Percentiles rank a stretch among this genome's conserved stretches.
phyloP scores from a whole-genome alignment of 2,329 filamentous ascomycete genomes.

The Alternaria burnsii region DNA sequence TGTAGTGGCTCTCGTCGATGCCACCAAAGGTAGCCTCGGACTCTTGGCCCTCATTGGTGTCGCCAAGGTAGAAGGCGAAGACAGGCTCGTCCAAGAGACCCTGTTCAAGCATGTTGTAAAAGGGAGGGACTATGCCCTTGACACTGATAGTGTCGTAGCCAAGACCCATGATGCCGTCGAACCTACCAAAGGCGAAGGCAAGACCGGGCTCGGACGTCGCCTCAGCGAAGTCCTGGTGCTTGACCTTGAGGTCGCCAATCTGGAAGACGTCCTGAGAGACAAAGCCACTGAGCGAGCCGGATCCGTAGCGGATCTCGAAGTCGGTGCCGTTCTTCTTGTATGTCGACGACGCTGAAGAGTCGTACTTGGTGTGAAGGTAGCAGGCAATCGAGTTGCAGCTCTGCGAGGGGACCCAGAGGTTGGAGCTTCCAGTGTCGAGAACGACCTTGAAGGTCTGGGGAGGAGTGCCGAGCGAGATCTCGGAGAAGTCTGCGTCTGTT shows the following conservation, averaged over 20 bases:
- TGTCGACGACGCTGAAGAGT: slow-evolving; percentile 85
- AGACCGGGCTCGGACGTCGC: slow-evolving; percentile 94
- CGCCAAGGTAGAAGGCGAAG: slow-evolving; percentile 95
- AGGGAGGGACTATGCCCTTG: slow-evolving; percentile 91
- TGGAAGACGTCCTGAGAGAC: slow-evolving; percentile 86
- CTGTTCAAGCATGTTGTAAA: slow-evolving; percentile 95
- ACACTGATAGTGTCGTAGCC: slow-evolving; percentile 98
- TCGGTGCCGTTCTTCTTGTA: slow-evolving; percentile 93
- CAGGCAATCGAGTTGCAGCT: slow-evolving; percentile 95
- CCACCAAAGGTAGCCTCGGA: slow-evolving; percentile 93
- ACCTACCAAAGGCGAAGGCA: slow-evolving; percentile 96
- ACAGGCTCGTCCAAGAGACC: slow-evolving; percentile 88
- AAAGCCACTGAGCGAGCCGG: slow-evolving; percentile 90
- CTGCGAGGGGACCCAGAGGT: slow-evolving; percentile 95
- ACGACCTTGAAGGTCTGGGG: slow-evolving; percentile 98
- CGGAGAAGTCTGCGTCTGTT: slow-evolving; percentile 79
- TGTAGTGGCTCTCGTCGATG: slow-evolving; percentile 80
- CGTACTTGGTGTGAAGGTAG: slow-evolving; percentile 97
- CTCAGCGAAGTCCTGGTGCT: slow-evolving; percentile 94
- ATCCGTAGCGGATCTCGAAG: slow-evolving; percentile 96
- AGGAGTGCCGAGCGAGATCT: slow-evolving; percentile 90
- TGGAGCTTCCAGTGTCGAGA: slow-evolving; percentile 97
- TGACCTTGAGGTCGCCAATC: slow-evolving; percentile 89
- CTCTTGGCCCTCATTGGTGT: slow-evolving; percentile 73
- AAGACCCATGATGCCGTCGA: slow-evolving; percentile 95